Evolutionary conservation across 352 stramenopile species (phyloP).

Genomic region (Phytophthora gonapodyides): DNA sequence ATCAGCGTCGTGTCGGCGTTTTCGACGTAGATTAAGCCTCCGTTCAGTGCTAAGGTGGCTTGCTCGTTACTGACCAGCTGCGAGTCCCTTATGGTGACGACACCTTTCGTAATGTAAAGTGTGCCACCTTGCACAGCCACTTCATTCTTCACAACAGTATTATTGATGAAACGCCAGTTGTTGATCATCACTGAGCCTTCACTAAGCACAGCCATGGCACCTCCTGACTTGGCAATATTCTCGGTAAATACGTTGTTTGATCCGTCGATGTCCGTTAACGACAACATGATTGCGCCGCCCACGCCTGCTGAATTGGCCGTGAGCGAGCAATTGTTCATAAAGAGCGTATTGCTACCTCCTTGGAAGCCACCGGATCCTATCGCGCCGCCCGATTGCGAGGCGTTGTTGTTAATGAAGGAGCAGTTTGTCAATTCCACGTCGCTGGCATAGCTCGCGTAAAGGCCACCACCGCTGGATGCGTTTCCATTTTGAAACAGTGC

Average conservation of each 20-base stretch:
- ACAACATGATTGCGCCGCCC: slow-evolving; percentile 39
- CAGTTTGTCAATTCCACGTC: slow-evolving; percentile 26
- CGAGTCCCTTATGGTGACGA: slow-evolving; percentile 33
- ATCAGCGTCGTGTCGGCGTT: slow-evolving; percentile 33
- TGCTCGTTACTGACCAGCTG: slow-evolving; percentile 36
- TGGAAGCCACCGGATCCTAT: slow-evolving; percentile 27
- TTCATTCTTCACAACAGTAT: slow-evolving; percentile 33
- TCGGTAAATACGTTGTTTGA: slow-evolving; percentile 23
- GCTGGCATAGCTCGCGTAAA: slow-evolving; percentile 33
- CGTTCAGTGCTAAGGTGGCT: slow-evolving; percentile 32
- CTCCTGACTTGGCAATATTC: slow-evolving; percentile 34
- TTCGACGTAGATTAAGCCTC: slow-evolving; percentile 53
- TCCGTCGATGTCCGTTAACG: slow-evolving; percentile 30
- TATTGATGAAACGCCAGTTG: slow-evolving; percentile 45
- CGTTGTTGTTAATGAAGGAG: slow-evolving; percentile 35
- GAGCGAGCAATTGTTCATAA: slow-evolving; percentile 29
- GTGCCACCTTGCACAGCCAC: slow-evolving; percentile 27
- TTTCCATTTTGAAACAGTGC: slow-evolving; percentile 22
- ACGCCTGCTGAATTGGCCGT: slow-evolving; percentile 29
- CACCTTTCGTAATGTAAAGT: slow-evolving; percentile 32
- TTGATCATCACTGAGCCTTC: slow-evolving; percentile 17
- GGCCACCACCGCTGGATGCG: slow-evolving; percentile 31
- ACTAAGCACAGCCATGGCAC: slow-evolving; percentile 34
- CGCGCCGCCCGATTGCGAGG: slow-evolving; percentile 30
- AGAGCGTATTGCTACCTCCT: slow-evolving; percentile 16